Conservation (phyloP, 306 rosid species). For the Cicer cuneatum region DNA sequence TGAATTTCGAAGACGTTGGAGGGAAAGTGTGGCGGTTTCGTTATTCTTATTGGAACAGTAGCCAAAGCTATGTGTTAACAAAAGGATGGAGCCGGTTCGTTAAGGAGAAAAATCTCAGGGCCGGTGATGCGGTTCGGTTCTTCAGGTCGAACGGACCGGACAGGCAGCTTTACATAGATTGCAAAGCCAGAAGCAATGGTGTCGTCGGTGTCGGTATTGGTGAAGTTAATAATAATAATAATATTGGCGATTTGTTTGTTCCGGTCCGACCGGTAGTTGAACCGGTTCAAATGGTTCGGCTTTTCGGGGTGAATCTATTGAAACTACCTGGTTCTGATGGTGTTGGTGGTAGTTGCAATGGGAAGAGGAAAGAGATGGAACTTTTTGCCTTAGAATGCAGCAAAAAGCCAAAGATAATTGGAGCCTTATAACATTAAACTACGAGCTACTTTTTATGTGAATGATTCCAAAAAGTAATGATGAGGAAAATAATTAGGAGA, state of each 20-base stretch:
- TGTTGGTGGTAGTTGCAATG: slow-evolving; percentile 54
- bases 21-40: slow-evolving; percentile 98
- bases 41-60: slow-evolving; percentile 97
- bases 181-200: slow-evolving; percentile 50
- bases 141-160: slow-evolving; percentile 73
- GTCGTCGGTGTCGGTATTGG: slow-evolving; percentile 13
- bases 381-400: slow-evolving; percentile 67
- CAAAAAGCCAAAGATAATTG: slow-evolving; percentile 84
- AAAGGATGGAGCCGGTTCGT: slow-evolving; percentile 99
- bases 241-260: slow-evolving; percentile 11
- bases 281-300: slow-evolving; percentile 79
- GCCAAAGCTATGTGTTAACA: slow-evolving; percentile 94
- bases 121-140: slow-evolving; percentile 85
- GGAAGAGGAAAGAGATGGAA: slow-evolving; percentile 81
- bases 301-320: slow-evolving; percentile 90
- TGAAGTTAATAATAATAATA: background rate
- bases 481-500: background rate
- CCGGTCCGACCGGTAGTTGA: slow-evolving; percentile 58
- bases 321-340: slow-evolving; percentile 59
- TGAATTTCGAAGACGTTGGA: slow-evolving; percentile 87
- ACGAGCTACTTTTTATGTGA: slow-evolving; percentile 27
- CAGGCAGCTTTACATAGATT: slow-evolving; percentile 74
- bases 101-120: slow-evolving; percentile 79
- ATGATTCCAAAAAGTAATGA: background rate
- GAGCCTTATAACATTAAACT: slow-evolving; percentile 73